Percentiles rank a stretch among this genome's conserved stretches.
Conservation (phyloP, 139 green algal species). For the Dunaliella primolecta region DNA sequence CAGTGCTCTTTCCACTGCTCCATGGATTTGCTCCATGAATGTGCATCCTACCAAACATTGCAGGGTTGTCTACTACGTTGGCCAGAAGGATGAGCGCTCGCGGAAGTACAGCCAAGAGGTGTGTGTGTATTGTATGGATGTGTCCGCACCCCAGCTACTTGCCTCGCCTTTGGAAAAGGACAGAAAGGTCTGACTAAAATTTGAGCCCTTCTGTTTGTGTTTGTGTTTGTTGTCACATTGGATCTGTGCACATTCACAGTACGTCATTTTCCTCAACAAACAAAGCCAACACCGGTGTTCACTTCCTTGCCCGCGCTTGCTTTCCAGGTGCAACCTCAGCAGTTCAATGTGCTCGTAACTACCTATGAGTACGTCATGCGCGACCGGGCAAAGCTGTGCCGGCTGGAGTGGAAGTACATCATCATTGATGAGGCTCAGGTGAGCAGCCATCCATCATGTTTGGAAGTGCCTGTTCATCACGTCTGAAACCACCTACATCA, state of each 20-base stretch:
- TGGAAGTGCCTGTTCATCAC: too few species aligned
- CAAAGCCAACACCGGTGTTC: too few species aligned
- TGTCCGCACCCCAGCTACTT: neutral
- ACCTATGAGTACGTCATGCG: conserved; percentile 99
- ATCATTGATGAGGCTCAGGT: conserved; percentile 98
- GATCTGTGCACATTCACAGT: too few species aligned
- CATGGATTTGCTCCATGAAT: too few species aligned
- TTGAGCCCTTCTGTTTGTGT: neutral
- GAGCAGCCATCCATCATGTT: conserved; percentile 29
- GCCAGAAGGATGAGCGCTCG: conserved; percentile 67
- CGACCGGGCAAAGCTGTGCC: conserved; percentile 55
- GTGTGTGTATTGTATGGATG: neutral
- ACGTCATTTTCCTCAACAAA: too few species aligned
- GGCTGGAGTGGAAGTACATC: conserved; percentile 66
- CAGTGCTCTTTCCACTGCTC: too few species aligned
- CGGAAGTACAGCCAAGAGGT: conserved; percentile 22
- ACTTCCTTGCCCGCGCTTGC: too few species aligned
- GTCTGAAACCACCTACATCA: too few species aligned
- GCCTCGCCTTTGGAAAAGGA: neutral
- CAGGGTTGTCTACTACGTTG: conserved; percentile 76
- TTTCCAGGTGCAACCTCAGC: conserved; percentile 49
- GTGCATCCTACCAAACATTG: too few species aligned
- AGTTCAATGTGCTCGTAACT: conserved; percentile 98
- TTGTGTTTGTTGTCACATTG: neutral
- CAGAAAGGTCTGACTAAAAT: neutral